Evolutionary conservation across 2,329 filamentous ascomycete species (phyloP), one percentile per base, ranked within the genome.

Genomic region (Botryotinia globosa): DNA sequence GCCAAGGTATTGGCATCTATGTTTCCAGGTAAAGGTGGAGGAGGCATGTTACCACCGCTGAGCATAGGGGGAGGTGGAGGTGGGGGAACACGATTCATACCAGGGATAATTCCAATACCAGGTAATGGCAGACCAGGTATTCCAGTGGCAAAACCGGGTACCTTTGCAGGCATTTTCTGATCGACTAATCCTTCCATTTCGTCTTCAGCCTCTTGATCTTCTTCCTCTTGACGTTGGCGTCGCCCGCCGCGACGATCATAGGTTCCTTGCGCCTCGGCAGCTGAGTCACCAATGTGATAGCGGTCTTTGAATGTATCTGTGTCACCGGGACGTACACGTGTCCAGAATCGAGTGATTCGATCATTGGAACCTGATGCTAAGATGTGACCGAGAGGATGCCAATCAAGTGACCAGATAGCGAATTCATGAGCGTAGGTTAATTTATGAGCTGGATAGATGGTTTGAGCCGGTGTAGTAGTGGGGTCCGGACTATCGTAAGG

Each of bases 331-430:
- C 96, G 87, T 25, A 94, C 89, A 59, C 96, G 91, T 5, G 94
- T 94, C 96, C 96, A 99, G 84, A 99, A 99, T 65, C 96, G 91
- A 3, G 96, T 98, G 74, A 97, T 94, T 58, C 96, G 91, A 81
- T 99, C 96, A 81, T 99, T 98, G 18, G 94, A 97, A 20, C 96
- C 96, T 2, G 95, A 97, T 0, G 94, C 94, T 12, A 99, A 88
- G 75, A 99, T 95, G 80, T 99, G 96, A 42, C 96, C 96, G 0
- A 98, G 87, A 0, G 96, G 96, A 81, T 99, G 96, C 94, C 96
- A 99, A 84, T 98, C 94, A 67, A 99, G 87, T 29, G 94, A 97
- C 96, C 96, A 99, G 76, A 99, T 96, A 29, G 94, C 94, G 81
- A 94, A 97, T 77, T 97, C 93, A 81, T 99, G 96, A 0, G 96